Percentiles rank a stretch among this genome's conserved stretches.
Evolutionary conservation across 306 rosid species (phyloP).

Genomic region (Aeschynomene evenia): DNA sequence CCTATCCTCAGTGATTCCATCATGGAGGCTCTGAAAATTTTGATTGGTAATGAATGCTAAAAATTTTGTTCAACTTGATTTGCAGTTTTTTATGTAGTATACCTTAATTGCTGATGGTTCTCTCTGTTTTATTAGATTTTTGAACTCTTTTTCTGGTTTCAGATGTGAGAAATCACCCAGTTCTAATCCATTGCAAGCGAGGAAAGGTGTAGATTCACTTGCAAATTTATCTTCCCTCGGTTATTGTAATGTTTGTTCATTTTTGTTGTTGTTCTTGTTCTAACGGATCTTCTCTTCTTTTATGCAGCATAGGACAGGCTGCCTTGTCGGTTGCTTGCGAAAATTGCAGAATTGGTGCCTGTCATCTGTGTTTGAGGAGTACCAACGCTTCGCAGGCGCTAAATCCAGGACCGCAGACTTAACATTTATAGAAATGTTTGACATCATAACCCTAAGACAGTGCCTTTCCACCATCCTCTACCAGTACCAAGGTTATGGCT

Average conservation of each 20-base stretch:
- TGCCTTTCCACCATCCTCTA: slow-evolving; percentile 91
- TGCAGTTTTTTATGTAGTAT: neutral
- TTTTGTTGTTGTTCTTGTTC: neutral
- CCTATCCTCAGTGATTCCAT: slow-evolving; percentile 57
- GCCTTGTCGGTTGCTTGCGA: slow-evolving; percentile 87
- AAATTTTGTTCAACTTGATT: neutral
- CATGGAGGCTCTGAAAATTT: slow-evolving; percentile 71
- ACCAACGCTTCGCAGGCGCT: slow-evolving; percentile 68
- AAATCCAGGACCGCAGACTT: slow-evolving; percentile 70
- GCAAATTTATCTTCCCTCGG: neutral
- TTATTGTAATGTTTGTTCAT: neutral
- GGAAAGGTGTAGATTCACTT: slow-evolving; percentile 42
- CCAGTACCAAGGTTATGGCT: slow-evolving; percentile 86
- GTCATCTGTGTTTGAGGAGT: slow-evolving; percentile 84
- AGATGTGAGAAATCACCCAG: slow-evolving; percentile 56
- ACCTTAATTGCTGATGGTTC: neutral
- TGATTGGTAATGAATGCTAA: slow-evolving; percentile 50
- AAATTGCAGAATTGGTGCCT: slow-evolving; percentile 95
- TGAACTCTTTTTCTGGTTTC: slow-evolving; percentile 21
- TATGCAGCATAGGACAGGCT: slow-evolving; percentile 89
- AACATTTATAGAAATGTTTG: slow-evolving; percentile 69
- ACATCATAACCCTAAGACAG: slow-evolving; percentile 58
- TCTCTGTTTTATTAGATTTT: slow-evolving; percentile 3
- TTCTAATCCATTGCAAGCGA: slow-evolving; percentile 48
- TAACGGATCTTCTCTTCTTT: neutral